These are phyloP conservation scores for Ceriops zippeliana DNA, from an alignment of 345 rosid species.

Conservation along the genomic window DNA sequence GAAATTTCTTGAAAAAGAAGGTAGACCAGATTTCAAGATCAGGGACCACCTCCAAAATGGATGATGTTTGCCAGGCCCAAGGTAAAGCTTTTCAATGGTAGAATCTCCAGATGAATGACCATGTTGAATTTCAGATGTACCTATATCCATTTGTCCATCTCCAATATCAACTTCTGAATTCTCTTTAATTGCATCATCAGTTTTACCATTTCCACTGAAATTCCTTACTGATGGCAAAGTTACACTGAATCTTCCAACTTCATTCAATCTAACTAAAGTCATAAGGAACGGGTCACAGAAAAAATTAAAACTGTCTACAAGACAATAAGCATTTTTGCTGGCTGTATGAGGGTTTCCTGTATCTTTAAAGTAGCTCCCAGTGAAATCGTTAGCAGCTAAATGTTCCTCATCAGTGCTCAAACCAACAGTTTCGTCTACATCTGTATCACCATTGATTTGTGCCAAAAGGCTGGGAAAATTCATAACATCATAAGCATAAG, in stretches of 20 bases:
- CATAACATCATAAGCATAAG: slow-evolving; percentile 41
- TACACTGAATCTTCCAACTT: slow-evolving; percentile 32
- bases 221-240: slow-evolving; percentile 25
- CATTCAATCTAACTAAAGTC: slow-evolving; percentile 48
- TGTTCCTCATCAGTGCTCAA: slow-evolving; percentile 22
- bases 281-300: slow-evolving; percentile 62
- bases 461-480: slow-evolving; percentile 37
- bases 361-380: slow-evolving; percentile 31
- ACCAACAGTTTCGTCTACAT: slow-evolving; percentile 9
- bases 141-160: slow-evolving; percentile 22
- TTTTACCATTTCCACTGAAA: slow-evolving; percentile 26
- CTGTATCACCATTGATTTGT: slow-evolving; percentile 36
- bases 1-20: slow-evolving; percentile 33
- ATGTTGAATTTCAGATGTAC: slow-evolving; percentile 33
- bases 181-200: slow-evolving; percentile 25
- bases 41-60: slow-evolving; percentile 28
- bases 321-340: slow-evolving; percentile 20
- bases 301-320: slow-evolving; percentile 31
- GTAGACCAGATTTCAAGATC: slow-evolving; percentile 25
- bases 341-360: slow-evolving; percentile 13
- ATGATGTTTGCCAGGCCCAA: slow-evolving; percentile 34
- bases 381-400: slow-evolving; percentile 23
- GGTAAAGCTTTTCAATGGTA: slow-evolving; percentile 35
- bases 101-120: slow-evolving; percentile 27
- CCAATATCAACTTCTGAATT: slow-evolving; percentile 27